Evolutionary conservation across 108 stramenopile genomes (phyloP).

Genomic region (Aurantiochytrium sp.): DNA sequence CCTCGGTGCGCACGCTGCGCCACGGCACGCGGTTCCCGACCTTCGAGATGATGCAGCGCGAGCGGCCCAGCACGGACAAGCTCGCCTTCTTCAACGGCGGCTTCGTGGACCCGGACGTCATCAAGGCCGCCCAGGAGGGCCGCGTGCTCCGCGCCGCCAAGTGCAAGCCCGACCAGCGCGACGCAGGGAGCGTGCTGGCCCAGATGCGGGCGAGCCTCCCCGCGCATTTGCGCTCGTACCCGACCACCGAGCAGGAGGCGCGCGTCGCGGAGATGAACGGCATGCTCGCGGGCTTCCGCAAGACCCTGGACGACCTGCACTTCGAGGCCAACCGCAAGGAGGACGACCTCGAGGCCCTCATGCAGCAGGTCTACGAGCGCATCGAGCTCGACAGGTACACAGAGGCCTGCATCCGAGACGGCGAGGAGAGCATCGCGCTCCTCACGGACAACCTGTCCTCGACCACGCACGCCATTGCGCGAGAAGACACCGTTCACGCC

Average conservation of each 20-base stretch:
- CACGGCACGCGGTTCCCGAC: background rate
- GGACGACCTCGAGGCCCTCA: slow-evolving; percentile 13
- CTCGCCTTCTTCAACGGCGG: background rate
- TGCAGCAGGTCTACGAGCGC: slow-evolving; percentile 26
- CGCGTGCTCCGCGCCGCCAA: background rate
- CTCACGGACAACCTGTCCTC: background rate
- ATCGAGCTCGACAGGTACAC: background rate
- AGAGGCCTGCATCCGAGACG: background rate
- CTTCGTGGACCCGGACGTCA: background rate
- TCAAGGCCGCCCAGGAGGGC: background rate
- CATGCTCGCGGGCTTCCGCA: background rate
- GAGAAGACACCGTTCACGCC: background rate
- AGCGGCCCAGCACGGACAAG: background rate
- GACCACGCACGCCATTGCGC: background rate
- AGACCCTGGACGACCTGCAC: background rate
- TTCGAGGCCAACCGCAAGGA: background rate
- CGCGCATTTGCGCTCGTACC: background rate
- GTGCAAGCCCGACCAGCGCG: background rate
- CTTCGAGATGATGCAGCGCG: slow-evolving; percentile 4
- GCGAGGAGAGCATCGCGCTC: background rate
- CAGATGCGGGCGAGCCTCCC: background rate
- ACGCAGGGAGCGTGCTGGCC: background rate
- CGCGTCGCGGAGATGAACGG: slow-evolving; percentile 17
- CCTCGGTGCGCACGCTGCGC: background rate
- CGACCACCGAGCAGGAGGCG: slow-evolving; percentile 9